Conservation (phyloP, 2,329 filamentous ascomycete genomes). For the Alternaria dauci region DNA sequence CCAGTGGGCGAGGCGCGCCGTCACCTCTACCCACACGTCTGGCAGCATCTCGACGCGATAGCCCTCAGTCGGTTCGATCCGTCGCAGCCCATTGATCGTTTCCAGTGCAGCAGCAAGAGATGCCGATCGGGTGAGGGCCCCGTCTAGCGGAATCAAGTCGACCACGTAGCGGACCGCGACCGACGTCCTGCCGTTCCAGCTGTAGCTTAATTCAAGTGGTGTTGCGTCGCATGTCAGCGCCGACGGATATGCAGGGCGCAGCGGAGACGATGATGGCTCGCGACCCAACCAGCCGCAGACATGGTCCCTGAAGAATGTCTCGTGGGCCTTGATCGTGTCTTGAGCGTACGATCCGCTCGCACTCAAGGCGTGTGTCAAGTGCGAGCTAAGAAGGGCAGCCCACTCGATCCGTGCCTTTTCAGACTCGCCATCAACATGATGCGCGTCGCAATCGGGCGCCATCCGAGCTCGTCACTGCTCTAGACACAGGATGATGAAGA, state of each 20-base stretch:
- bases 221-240: neutral
- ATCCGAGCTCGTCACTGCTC: too few relatives aligned
- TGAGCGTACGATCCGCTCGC: neutral
- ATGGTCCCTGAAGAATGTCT: neutral
- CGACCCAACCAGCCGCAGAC: neutral
- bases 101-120: neutral
- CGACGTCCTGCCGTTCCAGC: neutral
- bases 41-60: neutral
- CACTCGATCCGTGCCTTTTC: neutral
- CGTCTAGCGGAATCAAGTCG: neutral
- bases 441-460: too few relatives aligned
- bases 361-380: neutral
- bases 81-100: neutral
- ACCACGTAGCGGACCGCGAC: neutral
- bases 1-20: neutral
- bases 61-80: neutral
- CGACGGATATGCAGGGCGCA: neutral
- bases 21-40: neutral
- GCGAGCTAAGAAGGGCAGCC: neutral
- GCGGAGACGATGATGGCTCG: neutral
- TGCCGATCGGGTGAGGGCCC: neutral
- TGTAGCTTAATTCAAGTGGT: slow-evolving; percentile 1
- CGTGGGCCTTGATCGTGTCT: neutral
- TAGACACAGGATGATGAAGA: too few relatives aligned
- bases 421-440: neutral